Base-by-base conservation (phyloP, 1,284 basidiomycete species). In the Tylopilus orsonianus region DNA sequence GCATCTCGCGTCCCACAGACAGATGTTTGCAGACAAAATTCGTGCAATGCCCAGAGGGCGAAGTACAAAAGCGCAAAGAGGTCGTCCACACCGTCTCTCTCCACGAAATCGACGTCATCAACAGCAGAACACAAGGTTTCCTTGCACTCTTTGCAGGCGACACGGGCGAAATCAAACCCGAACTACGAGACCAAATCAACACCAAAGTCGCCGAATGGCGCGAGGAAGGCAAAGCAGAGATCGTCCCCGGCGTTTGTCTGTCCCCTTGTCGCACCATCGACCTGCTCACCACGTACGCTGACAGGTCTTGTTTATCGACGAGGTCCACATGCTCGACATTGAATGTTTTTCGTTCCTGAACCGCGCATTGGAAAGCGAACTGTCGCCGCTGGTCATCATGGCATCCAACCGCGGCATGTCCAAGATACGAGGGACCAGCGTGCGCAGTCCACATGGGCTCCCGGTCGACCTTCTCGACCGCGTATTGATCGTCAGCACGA, bases 301-400 rank as follows among this genome's bases (percentile, higher is more conserved):
- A 6, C 57, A 92, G 89, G 90, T 93, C 10, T 74, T 94, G 14
- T 93, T 94, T 73, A 93, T 93, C 57, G 90, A 93, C 67, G 92
- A 97, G 71, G 94, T 97, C 14, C 97, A 99, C 76, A 99, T 99
- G 96, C 85, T 99, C 55, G 96, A 99, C 69, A 97, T 99, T 56
- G 96, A 99, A 70, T 99, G 96, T 68, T 98, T 98, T 78, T 97
- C 94, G 8, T 99, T 96, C 80, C 77, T 99, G 54, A 99, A 99
- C 70, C 84, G 96, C 36, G 96, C 96, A 5, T 77, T 99, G 40
- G 96, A 99, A 67, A 87, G 87, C 55, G 95, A 97, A 56, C 77
- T 98, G 4, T 87, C 95, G 1, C 96, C 96, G 1, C 75, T 99
- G 43, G 96, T 99, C 35, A 93, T 99, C 65, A 98, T 99, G 95